Percentiles rank a stretch among this genome's conserved stretches.
Conservation (phyloP, 108 stramenopile genomes). For the Aurantiochytrium sp. region DNA sequence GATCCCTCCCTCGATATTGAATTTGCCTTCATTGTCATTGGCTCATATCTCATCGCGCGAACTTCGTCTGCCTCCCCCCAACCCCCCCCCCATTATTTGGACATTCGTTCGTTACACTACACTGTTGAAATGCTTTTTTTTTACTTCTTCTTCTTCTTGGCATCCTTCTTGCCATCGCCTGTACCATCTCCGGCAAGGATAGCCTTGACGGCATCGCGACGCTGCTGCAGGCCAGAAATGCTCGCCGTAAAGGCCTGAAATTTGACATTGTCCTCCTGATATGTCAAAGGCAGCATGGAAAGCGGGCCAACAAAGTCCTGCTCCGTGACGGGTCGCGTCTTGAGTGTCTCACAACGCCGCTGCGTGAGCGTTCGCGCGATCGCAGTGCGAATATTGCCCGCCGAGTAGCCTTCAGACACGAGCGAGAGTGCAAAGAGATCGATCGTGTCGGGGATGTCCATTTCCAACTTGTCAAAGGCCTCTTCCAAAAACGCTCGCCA, state of each 20-base stretch:
- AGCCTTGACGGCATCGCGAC: conserved; percentile 12
- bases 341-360: conserved; percentile 38
- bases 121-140: too few species aligned
- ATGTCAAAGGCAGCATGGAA: not conserved
- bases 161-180: conserved; percentile 10
- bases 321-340: conserved; percentile 17
- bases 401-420: conserved; percentile 63
- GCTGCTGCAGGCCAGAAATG: conserved; percentile 20
- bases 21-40: too few species aligned
- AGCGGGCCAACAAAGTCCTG: conserved; percentile 23
- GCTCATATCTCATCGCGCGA: too few species aligned
- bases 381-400: conserved; percentile 49
- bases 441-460: conserved; percentile 20
- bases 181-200: not conserved
- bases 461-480: conserved; percentile 7
- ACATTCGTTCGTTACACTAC: too few species aligned
- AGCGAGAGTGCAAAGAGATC: conserved; percentile 58
- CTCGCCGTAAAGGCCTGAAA: conserved; percentile 7
- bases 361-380: conserved; percentile 47
- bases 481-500: conserved; percentile 52
- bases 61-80: too few species aligned
- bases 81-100: too few species aligned
- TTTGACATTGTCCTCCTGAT: conserved; percentile 12
- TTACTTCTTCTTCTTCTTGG: conserved; percentile 28
- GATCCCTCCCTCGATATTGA: too few species aligned